A percentile compares a stretch with the other conserved stretches of the same genome.
These are phyloP conservation scores for Bipolaris zeicola DNA, from an alignment of 2,329 filamentous ascomycete genomes.

Conservation along the genomic window DNA sequence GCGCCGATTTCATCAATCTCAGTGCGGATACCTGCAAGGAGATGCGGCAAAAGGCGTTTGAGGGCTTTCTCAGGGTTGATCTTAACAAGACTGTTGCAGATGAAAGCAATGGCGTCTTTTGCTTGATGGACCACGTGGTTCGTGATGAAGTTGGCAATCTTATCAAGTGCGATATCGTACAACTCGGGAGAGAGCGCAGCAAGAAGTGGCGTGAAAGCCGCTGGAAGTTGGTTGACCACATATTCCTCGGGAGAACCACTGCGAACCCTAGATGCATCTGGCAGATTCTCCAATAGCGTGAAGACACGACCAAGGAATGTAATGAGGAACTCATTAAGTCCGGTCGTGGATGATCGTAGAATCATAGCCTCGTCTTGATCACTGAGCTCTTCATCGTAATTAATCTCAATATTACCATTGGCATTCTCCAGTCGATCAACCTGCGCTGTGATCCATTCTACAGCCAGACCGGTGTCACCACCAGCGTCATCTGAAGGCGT, in stretches of 20 bases:
- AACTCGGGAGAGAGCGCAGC: slow-evolving; percentile 90
- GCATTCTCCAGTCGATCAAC: slow-evolving; percentile 92
- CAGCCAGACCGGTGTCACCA: slow-evolving; percentile 65
- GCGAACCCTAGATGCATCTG: slow-evolving; percentile 84
- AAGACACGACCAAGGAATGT: slow-evolving; percentile 94
- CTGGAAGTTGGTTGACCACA: slow-evolving; percentile 92
- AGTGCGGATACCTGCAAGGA: slow-evolving; percentile 88
- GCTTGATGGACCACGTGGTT: slow-evolving; percentile 97
- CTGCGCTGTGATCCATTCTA: slow-evolving; percentile 92
- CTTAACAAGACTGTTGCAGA: slow-evolving; percentile 94
- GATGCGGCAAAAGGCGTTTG: slow-evolving; percentile 85
- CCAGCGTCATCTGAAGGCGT: slow-evolving; percentile 45
- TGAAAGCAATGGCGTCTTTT: slow-evolving; percentile 97
- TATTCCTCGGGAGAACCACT: slow-evolving; percentile 95
- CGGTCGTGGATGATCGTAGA: slow-evolving; percentile 89
- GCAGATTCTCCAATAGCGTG: slow-evolving; percentile 91
- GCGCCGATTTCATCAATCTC: slow-evolving; percentile 98
- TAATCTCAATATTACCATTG: slow-evolving; percentile 81
- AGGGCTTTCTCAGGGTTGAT: slow-evolving; percentile 92
- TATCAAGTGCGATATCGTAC: slow-evolving; percentile 89
- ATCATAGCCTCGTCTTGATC: slow-evolving; percentile 89
- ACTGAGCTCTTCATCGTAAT: slow-evolving; percentile 80
- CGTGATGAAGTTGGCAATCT: slow-evolving; percentile 88
- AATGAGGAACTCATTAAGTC: slow-evolving; percentile 89
- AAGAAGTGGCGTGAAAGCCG: slow-evolving; percentile 87